These are phyloP conservation scores for Lecanosticta acicola DNA, from an alignment of 2,329 filamentous ascomycete genomes.

Conservation along the genomic window DNA sequence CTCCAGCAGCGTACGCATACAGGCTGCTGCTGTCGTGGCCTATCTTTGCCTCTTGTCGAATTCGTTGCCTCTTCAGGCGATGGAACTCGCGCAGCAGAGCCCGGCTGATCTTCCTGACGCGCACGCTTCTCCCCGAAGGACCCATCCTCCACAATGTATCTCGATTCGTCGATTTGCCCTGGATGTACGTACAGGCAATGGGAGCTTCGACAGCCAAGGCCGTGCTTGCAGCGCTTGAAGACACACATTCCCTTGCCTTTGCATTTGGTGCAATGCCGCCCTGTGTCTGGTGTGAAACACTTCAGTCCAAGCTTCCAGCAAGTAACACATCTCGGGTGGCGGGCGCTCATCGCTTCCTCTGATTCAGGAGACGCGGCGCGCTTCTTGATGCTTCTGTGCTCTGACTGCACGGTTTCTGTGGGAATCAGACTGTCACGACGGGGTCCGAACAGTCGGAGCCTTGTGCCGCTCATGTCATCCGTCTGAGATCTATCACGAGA, in stretches of 20 bases:
- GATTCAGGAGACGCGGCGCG: neutral
- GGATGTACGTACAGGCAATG: neutral
- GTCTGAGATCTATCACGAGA: neutral
- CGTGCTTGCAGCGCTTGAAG: neutral
- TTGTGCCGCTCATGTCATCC: neutral
- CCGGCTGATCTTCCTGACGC: no score
- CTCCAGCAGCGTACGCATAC: neutral
- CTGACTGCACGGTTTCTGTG: neutral
- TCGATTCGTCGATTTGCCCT: neutral
- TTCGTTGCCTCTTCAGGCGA: no score
- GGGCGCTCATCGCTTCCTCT: neutral
- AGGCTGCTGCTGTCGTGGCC: neutral
- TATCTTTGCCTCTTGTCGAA: no score
- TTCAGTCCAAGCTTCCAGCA: neutral
- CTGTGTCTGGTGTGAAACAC: neutral
- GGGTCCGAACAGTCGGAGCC: neutral
- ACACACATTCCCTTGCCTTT: neutral
- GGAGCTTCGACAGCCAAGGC: neutral
- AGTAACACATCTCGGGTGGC: neutral
- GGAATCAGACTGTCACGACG: neutral
- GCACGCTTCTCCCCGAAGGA: neutral
- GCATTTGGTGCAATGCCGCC: neutral
- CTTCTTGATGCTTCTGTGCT: neutral
- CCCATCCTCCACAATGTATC: neutral
- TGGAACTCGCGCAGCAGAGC: no score